Evolutionary conservation across 2,329 filamentous ascomycete genomes (phyloP), one percentile per base, ranked within the genome.

Genomic region (Allantophomopsis cytisporea): DNA sequence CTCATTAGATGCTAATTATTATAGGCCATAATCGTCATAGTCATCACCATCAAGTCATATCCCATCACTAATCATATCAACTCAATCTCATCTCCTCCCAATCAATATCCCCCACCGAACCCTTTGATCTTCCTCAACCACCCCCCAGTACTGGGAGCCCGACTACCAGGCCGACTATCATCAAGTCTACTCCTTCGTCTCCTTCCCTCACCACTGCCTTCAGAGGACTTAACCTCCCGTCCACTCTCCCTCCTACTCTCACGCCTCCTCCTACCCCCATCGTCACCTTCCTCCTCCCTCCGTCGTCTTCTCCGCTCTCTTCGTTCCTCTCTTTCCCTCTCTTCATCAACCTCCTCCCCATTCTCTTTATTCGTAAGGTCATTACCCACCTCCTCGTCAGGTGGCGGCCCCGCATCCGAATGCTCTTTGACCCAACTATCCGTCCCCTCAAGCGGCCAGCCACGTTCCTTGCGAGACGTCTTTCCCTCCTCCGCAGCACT

Each of bases 361-460:
- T 31, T 38, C 10, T 12, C 41, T 4, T 39, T 40, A 14, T 37
- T 38, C 6, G 7, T 34, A 3, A 39, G 39, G 15, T 38, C 42
- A n/a, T 39, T 41, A 18, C 36, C 45, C n/a, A n/a, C n/a, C n/a
- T 44, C 44, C 33, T 50, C 60, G 0, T 65, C 63, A 1, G 71
- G 72, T 2, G 74, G 73, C 2, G 73, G 72, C 2, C 71, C 71
- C 3, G 73, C 73, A 47, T 77, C 75, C 2, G 69, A 72, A 47
- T 76, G 68, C 11, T 79, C 73, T 54, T 77, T 77, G 4, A 79
- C 74, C 76, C 76, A 80, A 0, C 73, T 78, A 7, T 71, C 73
- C 0, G 74, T 79, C 18, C 75, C 74, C 6, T 70, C 76, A 51
- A 77, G 71, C 14, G 75, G 74, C 75, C 75, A 79, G 8, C 61